Evolutionary conservation across 2,329 filamentous ascomycete species (phyloP).

Genomic region (Zelopaecilomyces penicillatus): DNA sequence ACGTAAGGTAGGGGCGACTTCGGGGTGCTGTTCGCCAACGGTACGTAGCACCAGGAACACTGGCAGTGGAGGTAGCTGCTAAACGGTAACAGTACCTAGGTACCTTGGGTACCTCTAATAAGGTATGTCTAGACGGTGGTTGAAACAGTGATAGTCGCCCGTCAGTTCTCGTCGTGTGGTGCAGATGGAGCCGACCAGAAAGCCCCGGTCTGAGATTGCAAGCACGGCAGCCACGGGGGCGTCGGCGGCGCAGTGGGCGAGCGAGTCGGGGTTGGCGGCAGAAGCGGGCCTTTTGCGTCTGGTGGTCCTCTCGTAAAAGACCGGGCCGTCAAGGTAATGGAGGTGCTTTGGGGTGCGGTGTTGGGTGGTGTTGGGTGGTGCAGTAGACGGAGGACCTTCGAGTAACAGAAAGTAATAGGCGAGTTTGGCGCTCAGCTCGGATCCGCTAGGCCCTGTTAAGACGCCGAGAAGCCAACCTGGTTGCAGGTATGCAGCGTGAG

Average conservation of each 20-base stretch:
- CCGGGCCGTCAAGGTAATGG: background rate
- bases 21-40: background rate
- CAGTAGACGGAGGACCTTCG: background rate
- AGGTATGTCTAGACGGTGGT: no score
- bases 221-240: background rate
- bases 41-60: background rate
- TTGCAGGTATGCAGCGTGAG: no score
- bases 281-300: background rate
- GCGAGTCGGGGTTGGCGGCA: background rate
- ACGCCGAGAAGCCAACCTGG: background rate
- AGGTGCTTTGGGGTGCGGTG: conserved; percentile 21
- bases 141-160: no score
- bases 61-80: background rate
- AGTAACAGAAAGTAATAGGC: conserved; percentile 13
- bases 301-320: background rate
- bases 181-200: background rate
- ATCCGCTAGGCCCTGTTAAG: conserved; percentile 10
- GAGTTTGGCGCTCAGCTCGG: conserved; percentile 23
- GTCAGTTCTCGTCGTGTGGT: no score
- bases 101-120: no score
- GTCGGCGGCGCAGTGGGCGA: background rate
- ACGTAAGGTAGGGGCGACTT: background rate
- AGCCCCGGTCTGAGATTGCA: background rate
- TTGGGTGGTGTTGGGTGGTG: conserved; percentile 7
- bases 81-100: no score